phyloP scores from a whole-genome alignment of 1,284 basidiomycete genomes.

The Trametes sp. region DNA sequence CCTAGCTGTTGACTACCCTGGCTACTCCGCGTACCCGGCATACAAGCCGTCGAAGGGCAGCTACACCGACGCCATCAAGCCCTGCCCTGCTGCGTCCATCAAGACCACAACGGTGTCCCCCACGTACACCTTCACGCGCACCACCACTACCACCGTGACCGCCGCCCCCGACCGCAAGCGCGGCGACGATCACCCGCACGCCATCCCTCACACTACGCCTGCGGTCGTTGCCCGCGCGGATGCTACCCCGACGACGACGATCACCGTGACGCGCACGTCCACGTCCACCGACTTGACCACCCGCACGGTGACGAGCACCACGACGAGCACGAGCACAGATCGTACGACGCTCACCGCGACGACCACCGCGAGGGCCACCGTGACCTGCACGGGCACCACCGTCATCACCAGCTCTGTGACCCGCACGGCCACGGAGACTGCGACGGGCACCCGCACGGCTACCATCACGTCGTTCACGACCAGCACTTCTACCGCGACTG shows the following conservation, averaged over 20 bases:
- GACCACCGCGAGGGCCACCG: conserved; percentile 1
- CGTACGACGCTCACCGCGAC: conserved; percentile 5
- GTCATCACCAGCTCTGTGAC: conserved; percentile 4
- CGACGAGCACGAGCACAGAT: conserved; percentile 3
- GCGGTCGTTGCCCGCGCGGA: conserved; percentile 48
- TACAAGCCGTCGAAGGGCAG: not conserved
- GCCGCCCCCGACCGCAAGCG: conserved; percentile 5
- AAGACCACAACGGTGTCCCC: not conserved
- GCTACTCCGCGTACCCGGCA: not conserved
- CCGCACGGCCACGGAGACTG: not conserved
- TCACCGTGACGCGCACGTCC: not conserved
- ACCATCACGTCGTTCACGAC: conserved; percentile 11
- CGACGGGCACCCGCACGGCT: not conserved
- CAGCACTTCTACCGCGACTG: not conserved
- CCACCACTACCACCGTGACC: not conserved
- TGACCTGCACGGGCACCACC: conserved; percentile 1
- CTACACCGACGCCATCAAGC: not conserved
- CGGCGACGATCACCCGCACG: conserved; percentile 3
- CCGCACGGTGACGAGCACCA: conserved; percentile 2
- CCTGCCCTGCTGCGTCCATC: not conserved
- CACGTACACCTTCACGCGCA: not conserved
- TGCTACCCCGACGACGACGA: conserved; percentile 37
- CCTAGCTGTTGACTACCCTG: not conserved
- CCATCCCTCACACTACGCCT: not conserved
- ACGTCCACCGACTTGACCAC: not conserved